A percentile compares a stretch with the other conserved stretches of the same genome.
Evolutionary conservation across 352 stramenopile genomes (phyloP).

Genomic region (Phytophthora syringae): DNA sequence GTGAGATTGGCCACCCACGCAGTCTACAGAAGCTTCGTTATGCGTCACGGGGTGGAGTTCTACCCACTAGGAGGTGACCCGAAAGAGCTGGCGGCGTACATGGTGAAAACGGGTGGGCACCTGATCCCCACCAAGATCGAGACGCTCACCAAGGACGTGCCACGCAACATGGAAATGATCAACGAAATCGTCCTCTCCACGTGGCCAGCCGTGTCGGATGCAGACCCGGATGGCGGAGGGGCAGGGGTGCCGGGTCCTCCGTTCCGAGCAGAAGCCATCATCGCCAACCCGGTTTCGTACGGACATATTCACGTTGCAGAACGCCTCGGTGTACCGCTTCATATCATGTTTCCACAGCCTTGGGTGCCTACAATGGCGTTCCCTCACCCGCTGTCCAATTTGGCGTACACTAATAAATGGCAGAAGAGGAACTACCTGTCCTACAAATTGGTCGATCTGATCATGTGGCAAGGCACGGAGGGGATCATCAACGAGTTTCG

Average conservation of each 20-base stretch:
- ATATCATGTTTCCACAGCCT: slow-evolving; percentile 94
- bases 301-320: slow-evolving; percentile 94
- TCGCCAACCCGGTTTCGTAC: slow-evolving; percentile 92
- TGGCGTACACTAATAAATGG: slow-evolving; percentile 68
- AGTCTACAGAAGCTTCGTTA: slow-evolving; percentile 82
- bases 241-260: slow-evolving; percentile 41
- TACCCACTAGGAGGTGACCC: slow-evolving; percentile 70
- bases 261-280: slow-evolving; percentile 91
- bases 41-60: slow-evolving; percentile 66
- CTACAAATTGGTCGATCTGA: slow-evolving; percentile 84
- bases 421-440: slow-evolving; percentile 74
- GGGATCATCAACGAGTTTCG: slow-evolving; percentile 85
- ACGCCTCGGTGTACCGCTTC: slow-evolving; percentile 88
- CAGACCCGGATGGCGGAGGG: slow-evolving; percentile 73
- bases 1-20: slow-evolving; percentile 91
- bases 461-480: slow-evolving; percentile 68
- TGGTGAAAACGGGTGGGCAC: slow-evolving; percentile 84
- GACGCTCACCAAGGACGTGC: slow-evolving; percentile 60
- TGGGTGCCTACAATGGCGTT: slow-evolving; percentile 88
- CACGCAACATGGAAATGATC: slow-evolving; percentile 87
- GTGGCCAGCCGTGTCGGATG: slow-evolving; percentile 83
- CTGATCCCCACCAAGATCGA: slow-evolving; percentile 68
- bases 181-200: slow-evolving; percentile 87
- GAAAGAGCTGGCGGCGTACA: slow-evolving; percentile 84
- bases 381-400: slow-evolving; percentile 86